Conservation (phyloP, 768 basidiomycete genomes). For the Leccinum obscurum region DNA sequence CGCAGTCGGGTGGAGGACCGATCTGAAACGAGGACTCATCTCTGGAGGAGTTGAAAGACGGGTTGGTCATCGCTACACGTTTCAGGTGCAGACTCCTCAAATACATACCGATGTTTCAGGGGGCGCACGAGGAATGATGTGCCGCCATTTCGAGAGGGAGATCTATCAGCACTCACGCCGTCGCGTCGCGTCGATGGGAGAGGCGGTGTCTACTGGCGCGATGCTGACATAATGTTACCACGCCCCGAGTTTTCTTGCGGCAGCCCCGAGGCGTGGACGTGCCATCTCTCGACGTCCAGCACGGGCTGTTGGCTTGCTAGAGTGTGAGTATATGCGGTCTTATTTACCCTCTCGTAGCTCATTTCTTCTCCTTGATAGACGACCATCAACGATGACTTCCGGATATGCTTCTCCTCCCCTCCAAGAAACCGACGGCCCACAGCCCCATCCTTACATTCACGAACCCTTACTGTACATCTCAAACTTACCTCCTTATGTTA, state of each 20-base stretch:
- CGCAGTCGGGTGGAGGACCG: too few species aligned
- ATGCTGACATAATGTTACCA: constrained; percentile 36
- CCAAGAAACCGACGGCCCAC: constrained; percentile 33
- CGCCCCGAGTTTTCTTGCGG: constrained; percentile 33
- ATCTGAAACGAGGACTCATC: background rate
- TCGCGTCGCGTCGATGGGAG: background rate
- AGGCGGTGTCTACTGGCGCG: constrained; percentile 1
- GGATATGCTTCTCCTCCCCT: constrained; percentile 35
- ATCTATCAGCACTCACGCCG: background rate
- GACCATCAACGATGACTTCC: constrained; percentile 38
- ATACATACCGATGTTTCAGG: background rate
- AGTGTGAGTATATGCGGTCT: constrained; percentile 20
- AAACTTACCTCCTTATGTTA: constrained; percentile 68
- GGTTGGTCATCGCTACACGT: background rate
- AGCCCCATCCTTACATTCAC: constrained; percentile 79
- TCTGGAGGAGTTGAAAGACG: background rate
- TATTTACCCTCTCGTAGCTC: background rate
- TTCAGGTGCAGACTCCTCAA: background rate
- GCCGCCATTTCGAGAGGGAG: background rate
- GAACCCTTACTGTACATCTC: constrained; percentile 83
- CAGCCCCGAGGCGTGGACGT: constrained; percentile 25
- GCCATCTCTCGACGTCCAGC: constrained; percentile 24
- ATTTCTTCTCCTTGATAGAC: constrained; percentile 18
- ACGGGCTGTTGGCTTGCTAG: constrained; percentile 32
- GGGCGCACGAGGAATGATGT: background rate